Percentiles rank a stretch among this genome's conserved stretches.
These are phyloP conservation scores for Paramecium primaurelia DNA, from an alignment of 73 alveolate species.

Conservation along the genomic window DNA sequence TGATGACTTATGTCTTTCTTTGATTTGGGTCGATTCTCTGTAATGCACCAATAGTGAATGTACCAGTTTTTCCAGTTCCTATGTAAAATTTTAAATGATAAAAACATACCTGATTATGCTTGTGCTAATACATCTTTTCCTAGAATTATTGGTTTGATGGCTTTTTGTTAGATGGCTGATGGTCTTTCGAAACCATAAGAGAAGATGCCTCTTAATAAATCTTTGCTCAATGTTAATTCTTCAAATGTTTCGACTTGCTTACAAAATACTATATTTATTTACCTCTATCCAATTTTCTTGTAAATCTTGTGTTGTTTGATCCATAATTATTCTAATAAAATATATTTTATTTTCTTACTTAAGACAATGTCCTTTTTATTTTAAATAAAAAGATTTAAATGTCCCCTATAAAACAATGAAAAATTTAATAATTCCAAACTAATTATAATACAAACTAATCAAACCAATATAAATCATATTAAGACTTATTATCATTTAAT, in stretches of 20 bases:
- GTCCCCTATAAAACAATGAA: not conserved
- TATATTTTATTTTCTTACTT: not conserved
- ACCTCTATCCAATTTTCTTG: conserved; percentile 43
- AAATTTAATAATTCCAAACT: not conserved
- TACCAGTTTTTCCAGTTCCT: conserved; percentile 98
- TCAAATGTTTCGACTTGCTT: conserved; percentile 36
- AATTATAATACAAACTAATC: not conserved
- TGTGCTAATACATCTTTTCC: conserved; percentile 95
- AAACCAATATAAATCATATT: not conserved
- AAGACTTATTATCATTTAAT: not conserved
- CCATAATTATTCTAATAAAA: conserved; percentile 26
- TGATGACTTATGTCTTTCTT: conserved; percentile 91
- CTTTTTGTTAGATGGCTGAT: conserved; percentile 94
- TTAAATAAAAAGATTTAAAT: not conserved
- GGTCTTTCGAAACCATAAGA: conserved; percentile 96
- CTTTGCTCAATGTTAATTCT: conserved; percentile 18
- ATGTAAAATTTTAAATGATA: not conserved
- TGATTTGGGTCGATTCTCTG: conserved; percentile 82
- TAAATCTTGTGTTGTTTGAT: conserved; percentile 21
- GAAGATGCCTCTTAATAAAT: conserved; percentile 38
- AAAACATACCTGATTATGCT: conserved; percentile 70
- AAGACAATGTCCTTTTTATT: not conserved
- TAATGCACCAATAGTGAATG: conserved; percentile 88
- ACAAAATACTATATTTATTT: not conserved
- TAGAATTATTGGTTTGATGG: conserved; percentile 92